Evolutionary conservation across 1,284 basidiomycete genomes (phyloP), one percentile per base, ranked within the genome.

Genomic region (Pseudozyma sp.): DNA sequence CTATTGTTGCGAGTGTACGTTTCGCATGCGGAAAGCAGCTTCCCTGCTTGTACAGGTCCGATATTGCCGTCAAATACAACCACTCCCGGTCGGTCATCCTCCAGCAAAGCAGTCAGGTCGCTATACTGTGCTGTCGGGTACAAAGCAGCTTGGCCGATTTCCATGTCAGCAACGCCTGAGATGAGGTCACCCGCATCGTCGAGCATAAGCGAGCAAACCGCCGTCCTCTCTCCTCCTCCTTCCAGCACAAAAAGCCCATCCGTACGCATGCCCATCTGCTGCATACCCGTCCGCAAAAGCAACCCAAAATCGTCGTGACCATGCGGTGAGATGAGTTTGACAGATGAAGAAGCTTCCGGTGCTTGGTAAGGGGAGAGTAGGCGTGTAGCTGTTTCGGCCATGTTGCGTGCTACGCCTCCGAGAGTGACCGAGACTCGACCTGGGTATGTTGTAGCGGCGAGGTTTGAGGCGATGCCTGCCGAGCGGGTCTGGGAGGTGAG

Each of bases 351-450:
- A 43, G 39, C 10, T 3, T 14, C 50, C 25, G 5, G 34, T 25
- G 38, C n/a, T 38, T n/a, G 42, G 21, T n/a, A 49, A 18, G 35
- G 43, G 1, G 59, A 90, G 9, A 90, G 84, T 9, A 91, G 82
- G 21, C 91, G 88, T 77, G 92, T 90, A 2, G 94, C 89, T 0
- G 94, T 93, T 83, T 97, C 93, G 1, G 95, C 93, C 51, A 99
- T 90, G 84, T 99, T 99, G 25, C 95, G 90, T 0, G 90, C 95
- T 3, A 99, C 97, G 13, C 97, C 97, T 1, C 97, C 97, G 0
- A 93, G 87, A 0, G 92, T 89, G 34, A 95, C 77, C 2, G 87
- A 86, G 14, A 98, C 89, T 2, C 83, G 86, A 10, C 96, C 97
- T 0, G 94, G 93, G 8, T 89, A 88, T 0, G 97, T 99, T 0